A percentile compares a stretch with the other conserved stretches of the same genome.
phyloP scores from a whole-genome alignment of 345 rosid species.

The Corchorus capsularis region DNA sequence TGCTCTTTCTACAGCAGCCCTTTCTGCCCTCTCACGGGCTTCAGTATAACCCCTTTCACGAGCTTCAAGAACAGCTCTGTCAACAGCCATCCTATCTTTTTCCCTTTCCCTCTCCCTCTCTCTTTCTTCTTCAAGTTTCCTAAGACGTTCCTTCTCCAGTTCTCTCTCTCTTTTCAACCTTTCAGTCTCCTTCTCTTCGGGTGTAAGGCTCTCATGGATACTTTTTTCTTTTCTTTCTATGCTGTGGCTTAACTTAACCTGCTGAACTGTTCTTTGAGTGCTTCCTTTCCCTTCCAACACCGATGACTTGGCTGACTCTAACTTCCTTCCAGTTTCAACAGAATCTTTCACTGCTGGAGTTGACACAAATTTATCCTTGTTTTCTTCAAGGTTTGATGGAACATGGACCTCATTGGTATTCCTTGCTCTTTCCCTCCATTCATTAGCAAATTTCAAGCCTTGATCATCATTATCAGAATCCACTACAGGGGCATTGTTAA shows the following conservation, averaged over 20 bases:
- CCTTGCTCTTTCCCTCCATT: constrained; percentile 35
- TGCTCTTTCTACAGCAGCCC: constrained; percentile 62
- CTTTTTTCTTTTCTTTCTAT: constrained; percentile 43
- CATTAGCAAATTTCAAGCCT: constrained; percentile 36
- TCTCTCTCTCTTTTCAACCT: constrained; percentile 63
- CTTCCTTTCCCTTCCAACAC: constrained; percentile 34
- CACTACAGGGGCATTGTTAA: constrained; percentile 22
- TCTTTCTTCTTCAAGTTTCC: constrained; percentile 80
- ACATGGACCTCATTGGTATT: constrained; percentile 27
- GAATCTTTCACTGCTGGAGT: constrained; percentile 36
- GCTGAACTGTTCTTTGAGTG: constrained; percentile 34
- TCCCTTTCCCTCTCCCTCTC: constrained; percentile 94
- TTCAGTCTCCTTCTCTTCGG: constrained; percentile 56
- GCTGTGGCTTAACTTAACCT: constrained; percentile 28
- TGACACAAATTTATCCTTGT: constrained; percentile 40
- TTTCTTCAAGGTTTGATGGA: constrained; percentile 37
- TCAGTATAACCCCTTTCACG: constrained; percentile 51
- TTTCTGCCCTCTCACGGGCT: constrained; percentile 56
- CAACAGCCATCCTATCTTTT: constrained; percentile 94
- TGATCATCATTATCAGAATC: constrained; percentile 34
- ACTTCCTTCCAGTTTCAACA: constrained; percentile 36
- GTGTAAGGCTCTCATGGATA: constrained; percentile 26
- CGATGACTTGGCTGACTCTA: constrained; percentile 34
- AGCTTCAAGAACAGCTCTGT: constrained; percentile 57
- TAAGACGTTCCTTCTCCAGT: constrained; percentile 59